Evolutionary conservation across 495 filamentous ascomycete genomes (phyloP).

Genomic region (Filosporella fistucella): DNA sequence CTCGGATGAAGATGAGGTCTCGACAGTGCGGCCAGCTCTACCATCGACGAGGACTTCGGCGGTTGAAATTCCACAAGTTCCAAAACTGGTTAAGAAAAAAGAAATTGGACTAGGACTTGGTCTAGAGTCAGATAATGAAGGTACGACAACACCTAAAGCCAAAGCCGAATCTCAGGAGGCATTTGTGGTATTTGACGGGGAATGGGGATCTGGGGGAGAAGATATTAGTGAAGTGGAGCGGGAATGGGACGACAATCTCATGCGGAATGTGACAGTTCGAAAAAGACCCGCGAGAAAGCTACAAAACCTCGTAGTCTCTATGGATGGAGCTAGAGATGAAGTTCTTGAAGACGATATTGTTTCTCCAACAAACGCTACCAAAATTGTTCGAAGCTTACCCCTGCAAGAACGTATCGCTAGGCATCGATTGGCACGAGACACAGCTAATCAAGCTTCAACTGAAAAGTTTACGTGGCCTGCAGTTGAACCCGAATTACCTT

Average conservation of each 20-base stretch:
- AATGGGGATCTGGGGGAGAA: conserved; percentile 31
- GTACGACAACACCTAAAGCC: conserved; percentile 20
- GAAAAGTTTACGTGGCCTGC: conserved; percentile 26
- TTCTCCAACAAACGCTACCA: conserved; percentile 45
- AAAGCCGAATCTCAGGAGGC: conserved; percentile 24
- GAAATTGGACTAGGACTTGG: conserved; percentile 46
- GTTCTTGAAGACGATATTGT: conserved; percentile 43
- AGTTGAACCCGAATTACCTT: conserved; percentile 34
- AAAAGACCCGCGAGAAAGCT: conserved; percentile 33
- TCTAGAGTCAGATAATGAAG: conserved; percentile 35
- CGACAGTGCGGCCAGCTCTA: conserved; percentile 42
- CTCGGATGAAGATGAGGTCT: conserved; percentile 51
- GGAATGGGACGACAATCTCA: conserved; percentile 52
- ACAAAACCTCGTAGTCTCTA: conserved; percentile 5
- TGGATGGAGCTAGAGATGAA: conserved; percentile 31
- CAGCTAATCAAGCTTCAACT: conserved; percentile 19
- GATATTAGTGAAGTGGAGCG: conserved; percentile 35
- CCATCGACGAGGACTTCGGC: conserved; percentile 39
- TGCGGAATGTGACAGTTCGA: conserved; percentile 52
- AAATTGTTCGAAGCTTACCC: conserved; percentile 37
- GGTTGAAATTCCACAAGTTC: conserved; percentile 28
- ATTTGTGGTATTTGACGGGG: conserved; percentile 43
- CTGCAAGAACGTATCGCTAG: conserved; percentile 40
- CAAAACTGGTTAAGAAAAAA: conserved; percentile 25
- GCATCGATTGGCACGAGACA: conserved; percentile 33